Percentiles rank a stretch among this genome's conserved stretches.
phyloP scores from a whole-genome alignment of 169 alveolate species.

The Plasmodium gonderi region DNA sequence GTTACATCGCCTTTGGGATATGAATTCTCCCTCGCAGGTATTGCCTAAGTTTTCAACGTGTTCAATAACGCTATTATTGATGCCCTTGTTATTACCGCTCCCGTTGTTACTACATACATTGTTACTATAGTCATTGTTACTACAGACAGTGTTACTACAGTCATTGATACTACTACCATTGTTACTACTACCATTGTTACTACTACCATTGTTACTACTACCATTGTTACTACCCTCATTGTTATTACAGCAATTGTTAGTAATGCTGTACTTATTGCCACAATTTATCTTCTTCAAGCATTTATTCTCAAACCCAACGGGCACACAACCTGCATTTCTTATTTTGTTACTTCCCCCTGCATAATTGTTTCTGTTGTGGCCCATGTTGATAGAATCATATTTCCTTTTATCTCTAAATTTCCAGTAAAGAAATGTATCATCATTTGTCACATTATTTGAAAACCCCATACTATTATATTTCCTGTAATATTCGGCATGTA shows the following conservation, averaged over 20 bases:
- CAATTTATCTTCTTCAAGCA: not conserved
- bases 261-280: not conserved
- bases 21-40: not conserved
- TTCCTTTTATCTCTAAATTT: constrained; percentile 32
- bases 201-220: not conserved
- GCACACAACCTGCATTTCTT: not conserved
- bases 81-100: not conserved
- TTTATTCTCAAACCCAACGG: not conserved
- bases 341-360: not conserved
- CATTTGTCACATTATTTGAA: not conserved
- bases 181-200: not conserved
- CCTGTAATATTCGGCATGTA: not conserved
- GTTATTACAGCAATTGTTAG: not conserved
- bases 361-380: not conserved
- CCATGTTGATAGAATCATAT: not conserved
- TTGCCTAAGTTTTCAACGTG: not conserved
- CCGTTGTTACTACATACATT: not conserved
- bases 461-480: not conserved
- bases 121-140: not conserved
- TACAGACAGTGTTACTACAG: not conserved
- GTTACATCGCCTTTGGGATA: not conserved
- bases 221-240: not conserved
- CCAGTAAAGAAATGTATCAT: not conserved
- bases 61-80: not conserved
- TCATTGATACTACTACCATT: not conserved